Conservation (phyloP, 2,329 filamentous ascomycete species). For the Botrytis squamosa region DNA sequence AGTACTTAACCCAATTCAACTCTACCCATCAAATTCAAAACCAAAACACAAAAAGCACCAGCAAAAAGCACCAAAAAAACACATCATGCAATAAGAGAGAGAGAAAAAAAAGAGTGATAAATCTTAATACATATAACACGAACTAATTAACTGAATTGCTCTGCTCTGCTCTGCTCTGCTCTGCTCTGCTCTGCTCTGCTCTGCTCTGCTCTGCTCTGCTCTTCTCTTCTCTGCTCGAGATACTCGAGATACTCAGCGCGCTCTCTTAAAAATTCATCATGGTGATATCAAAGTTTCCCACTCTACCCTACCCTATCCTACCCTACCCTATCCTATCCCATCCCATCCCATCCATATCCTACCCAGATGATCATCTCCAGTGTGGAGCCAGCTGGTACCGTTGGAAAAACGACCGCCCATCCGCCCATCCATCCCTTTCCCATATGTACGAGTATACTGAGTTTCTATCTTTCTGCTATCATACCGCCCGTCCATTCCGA, state of each 20-base stretch:
- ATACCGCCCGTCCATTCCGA: neutral
- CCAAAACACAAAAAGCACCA: neutral
- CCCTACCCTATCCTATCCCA: neutral
- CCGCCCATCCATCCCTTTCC: neutral
- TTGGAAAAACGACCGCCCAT: neutral
- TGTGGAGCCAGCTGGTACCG: neutral
- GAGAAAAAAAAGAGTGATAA: neutral
- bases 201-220: too few species aligned
- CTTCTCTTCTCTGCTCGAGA: too few species aligned
- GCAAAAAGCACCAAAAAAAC: neutral
- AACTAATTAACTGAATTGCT: neutral
- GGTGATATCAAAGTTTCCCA: neutral
- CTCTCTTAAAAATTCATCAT: neutral
- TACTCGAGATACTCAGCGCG: neutral
- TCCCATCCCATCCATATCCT: neutral
- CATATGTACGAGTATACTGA: slow-evolving; percentile 14
- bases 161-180: neutral
- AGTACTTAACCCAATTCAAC: too few species aligned
- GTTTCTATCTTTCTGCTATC: neutral
- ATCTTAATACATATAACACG: slow-evolving; percentile 9
- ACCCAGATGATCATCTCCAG: neutral
- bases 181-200: neutral
- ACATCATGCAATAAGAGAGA: neutral
- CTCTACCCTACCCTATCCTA: neutral
- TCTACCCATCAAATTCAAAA: too few species aligned